Conservation (phyloP, 352 stramenopile species). For the Globisporangium paroecandrum region DNA sequence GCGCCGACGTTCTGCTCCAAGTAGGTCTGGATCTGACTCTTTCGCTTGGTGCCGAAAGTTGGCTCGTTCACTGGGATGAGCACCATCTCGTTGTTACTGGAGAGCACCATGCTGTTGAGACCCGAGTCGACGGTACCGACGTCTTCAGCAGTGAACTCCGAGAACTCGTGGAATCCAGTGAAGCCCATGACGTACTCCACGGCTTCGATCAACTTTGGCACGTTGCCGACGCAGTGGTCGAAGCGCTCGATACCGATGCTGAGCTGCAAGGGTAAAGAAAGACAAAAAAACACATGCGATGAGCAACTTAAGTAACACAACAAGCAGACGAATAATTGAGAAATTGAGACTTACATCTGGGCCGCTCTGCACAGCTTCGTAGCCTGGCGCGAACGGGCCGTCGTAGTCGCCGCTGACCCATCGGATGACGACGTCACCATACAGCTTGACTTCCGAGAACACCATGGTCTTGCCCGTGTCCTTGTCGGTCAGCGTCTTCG, state of each 20-base stretch:
- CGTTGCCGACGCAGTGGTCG: conserved; percentile 90
- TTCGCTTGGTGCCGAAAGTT: conserved; percentile 90
- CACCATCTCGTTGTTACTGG: conserved; percentile 92
- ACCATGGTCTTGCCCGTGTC: conserved; percentile 47
- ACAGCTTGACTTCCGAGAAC: conserved; percentile 83
- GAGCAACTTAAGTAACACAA: background rate
- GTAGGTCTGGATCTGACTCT: conserved; percentile 96
- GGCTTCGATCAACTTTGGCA: conserved; percentile 84
- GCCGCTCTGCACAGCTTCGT: conserved; percentile 43
- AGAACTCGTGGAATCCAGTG: conserved; percentile 91
- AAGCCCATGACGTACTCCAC: conserved; percentile 81
- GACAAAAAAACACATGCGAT: background rate
- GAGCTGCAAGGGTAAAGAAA: conserved; percentile 26
- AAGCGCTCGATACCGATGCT: conserved; percentile 82
- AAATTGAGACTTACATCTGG: conserved; percentile 17
- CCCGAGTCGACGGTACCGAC: conserved; percentile 93
- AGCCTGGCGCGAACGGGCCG: conserved; percentile 77
- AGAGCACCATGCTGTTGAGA: conserved; percentile 94
- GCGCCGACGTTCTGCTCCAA: conserved; percentile 94
- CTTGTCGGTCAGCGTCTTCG: conserved; percentile 57
- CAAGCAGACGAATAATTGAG: background rate
- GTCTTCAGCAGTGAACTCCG: conserved; percentile 93
- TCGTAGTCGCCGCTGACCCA: conserved; percentile 78
- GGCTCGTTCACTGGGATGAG: conserved; percentile 95
- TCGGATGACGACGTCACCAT: conserved; percentile 87